These are phyloP conservation scores for Apiospora sp. DNA, from an alignment of 2,329 filamentous ascomycete genomes.

Conservation along the genomic window DNA sequence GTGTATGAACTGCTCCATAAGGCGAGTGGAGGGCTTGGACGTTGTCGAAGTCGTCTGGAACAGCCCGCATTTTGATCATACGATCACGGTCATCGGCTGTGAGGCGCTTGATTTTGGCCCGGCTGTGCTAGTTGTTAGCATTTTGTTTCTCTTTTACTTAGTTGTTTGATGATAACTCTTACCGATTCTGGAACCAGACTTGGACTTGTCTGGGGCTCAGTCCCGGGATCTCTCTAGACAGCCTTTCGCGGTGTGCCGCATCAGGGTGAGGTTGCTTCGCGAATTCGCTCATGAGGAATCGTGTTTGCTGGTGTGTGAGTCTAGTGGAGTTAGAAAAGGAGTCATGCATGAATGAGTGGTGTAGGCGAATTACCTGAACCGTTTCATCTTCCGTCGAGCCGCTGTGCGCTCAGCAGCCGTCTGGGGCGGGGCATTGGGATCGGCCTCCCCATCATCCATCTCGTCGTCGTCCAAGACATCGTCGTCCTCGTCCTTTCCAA, in stretches of 20 bases:
- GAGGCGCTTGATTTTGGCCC: slow-evolving; percentile 76
- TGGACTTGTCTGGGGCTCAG: slow-evolving; percentile 92
- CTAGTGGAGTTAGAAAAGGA: slow-evolving; percentile 52
- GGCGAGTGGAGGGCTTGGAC: slow-evolving; percentile 73
- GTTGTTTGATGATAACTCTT: slow-evolving; percentile 40
- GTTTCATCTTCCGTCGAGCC: slow-evolving; percentile 72
- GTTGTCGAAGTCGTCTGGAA: slow-evolving; percentile 76
- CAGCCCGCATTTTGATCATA: slow-evolving; percentile 76
- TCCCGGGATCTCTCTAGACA: slow-evolving; percentile 90
- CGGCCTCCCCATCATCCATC: slow-evolving; percentile 55
- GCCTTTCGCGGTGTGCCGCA: slow-evolving; percentile 84
- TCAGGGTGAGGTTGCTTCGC: slow-evolving; percentile 94
- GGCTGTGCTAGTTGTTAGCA: slow-evolving; percentile 50
- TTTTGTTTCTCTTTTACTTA: slow-evolving; percentile 23
- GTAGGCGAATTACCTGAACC: slow-evolving; percentile 71
- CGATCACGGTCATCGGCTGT: slow-evolving; percentile 74
- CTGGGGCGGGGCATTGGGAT: slow-evolving; percentile 52
- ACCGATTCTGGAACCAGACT: slow-evolving; percentile 99
- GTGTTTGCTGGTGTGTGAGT: slow-evolving; percentile 95
- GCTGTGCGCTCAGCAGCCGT: slow-evolving; percentile 65
- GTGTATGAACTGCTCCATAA: slow-evolving; percentile 66
- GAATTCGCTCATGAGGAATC: slow-evolving; percentile 97
- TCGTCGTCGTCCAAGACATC: slow-evolving; percentile 63
- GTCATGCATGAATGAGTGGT: background rate
- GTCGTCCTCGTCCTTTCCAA: slow-evolving; percentile 59